A percentile compares a stretch with the other conserved stretches of the same genome.
phyloP scores from a whole-genome alignment of 257 asterid species.

The Solanum megistacrolobum region DNA sequence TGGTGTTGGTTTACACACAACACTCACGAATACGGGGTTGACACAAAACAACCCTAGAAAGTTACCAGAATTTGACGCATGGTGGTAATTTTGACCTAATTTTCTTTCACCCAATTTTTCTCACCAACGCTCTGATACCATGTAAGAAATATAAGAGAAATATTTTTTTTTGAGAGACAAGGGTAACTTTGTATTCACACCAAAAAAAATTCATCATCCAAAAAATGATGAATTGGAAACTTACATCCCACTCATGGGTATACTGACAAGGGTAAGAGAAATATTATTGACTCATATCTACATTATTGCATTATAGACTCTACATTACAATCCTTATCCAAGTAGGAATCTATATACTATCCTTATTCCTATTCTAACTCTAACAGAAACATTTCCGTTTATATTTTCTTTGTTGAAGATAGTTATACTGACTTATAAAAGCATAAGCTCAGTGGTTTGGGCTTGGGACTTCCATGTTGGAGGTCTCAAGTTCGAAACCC shows the following conservation, averaged over 20 bases:
- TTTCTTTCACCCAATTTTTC: background rate
- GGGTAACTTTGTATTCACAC: too few species aligned
- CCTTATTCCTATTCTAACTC: background rate
- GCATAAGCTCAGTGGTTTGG: background rate
- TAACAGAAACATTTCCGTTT: background rate
- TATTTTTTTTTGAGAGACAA: too few species aligned
- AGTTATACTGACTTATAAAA: background rate
- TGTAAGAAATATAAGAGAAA: background rate
- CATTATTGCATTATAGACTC: background rate
- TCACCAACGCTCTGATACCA: background rate
- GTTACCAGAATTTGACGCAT: background rate
- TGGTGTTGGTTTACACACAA: background rate
- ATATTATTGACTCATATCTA: background rate
- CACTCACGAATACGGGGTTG: background rate
- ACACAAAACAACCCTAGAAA: background rate
- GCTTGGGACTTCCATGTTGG: too few species aligned
- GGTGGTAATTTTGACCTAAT: background rate
- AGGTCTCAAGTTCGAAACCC: too few species aligned
- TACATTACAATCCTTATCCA: background rate
- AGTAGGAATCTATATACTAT: too few species aligned
- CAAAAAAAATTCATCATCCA: too few species aligned
- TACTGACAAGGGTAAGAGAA: background rate
- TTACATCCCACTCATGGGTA: too few species aligned
- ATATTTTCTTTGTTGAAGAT: background rate
- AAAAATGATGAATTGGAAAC: too few species aligned